Conservation (phyloP, 163 green algal species). For the Volvox carteri region DNA sequence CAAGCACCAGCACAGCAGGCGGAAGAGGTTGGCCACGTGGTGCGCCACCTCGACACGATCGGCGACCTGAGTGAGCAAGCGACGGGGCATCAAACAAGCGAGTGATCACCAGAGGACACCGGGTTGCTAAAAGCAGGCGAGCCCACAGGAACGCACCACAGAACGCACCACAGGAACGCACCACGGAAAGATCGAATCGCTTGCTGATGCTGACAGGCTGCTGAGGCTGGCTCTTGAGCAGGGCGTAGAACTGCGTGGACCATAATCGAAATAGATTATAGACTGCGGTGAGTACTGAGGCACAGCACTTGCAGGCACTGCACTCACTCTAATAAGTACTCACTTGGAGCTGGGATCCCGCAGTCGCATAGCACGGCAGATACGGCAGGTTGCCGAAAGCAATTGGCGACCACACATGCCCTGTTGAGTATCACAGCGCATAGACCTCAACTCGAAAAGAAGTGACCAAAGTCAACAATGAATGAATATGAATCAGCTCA, state of each 20-base stretch:
- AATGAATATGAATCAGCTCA: constrained; percentile 20
- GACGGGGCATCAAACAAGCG: too few relatives aligned
- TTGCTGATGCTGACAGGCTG: constrained; percentile 45
- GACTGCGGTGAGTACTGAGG: background rate
- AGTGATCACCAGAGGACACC: too few relatives aligned
- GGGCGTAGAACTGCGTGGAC: constrained; percentile 15
- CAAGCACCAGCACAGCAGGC: constrained; percentile 38
- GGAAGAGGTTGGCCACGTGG: constrained; percentile 34
- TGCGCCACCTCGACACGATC: constrained; percentile 40
- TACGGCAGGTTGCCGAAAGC: constrained; percentile 30
- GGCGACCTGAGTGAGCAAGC: constrained; percentile 33
- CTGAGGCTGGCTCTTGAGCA: constrained; percentile 18
- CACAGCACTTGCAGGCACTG: background rate
- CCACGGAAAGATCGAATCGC: constrained; percentile 16
- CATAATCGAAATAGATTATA: background rate
- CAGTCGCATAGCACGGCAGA: constrained; percentile 34
- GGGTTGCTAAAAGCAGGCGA: too few relatives aligned
- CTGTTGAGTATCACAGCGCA: constrained; percentile 8
- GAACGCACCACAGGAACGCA: constrained; percentile 28
- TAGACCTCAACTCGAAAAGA: too few relatives aligned
- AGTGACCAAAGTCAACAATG: background rate
- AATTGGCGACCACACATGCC: constrained; percentile 31
- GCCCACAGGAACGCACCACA: too few relatives aligned
- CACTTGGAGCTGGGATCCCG: constrained; percentile 19
- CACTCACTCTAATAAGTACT: background rate